Percentiles rank a stretch among this genome's conserved stretches.
Conservation (phyloP, 2,329 filamentous ascomycete genomes). For the Laburnicola sp. region DNA sequence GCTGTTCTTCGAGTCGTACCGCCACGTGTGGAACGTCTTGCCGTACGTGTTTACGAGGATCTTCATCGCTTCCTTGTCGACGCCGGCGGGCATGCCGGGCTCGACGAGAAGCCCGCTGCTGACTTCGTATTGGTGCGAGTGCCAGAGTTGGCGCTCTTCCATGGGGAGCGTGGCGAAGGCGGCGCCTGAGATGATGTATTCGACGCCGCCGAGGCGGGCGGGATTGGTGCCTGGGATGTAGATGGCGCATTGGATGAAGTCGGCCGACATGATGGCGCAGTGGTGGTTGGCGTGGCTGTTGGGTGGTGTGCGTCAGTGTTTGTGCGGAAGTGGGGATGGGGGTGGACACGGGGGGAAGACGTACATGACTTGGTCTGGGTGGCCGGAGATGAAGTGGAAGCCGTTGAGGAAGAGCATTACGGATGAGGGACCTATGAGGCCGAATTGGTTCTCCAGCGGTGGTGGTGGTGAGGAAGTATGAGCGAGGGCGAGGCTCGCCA, state of each 20-base stretch:
- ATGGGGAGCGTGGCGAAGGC: neutral
- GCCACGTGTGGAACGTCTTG: constrained; percentile 4
- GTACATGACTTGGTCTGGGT: neutral
- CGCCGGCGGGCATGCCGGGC: neutral
- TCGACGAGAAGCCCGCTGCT: neutral
- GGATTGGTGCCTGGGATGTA: neutral
- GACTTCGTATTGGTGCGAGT: constrained; percentile 4
- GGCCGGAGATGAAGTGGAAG: constrained; percentile 3
- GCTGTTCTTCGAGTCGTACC: constrained; percentile 1
- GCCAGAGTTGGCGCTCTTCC: neutral
- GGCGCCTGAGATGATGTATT: constrained; percentile 1
- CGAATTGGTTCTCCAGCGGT: neutral
- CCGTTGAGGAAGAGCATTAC: neutral
- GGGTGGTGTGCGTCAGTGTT: too few relatives aligned
- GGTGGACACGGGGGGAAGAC: too few relatives aligned
- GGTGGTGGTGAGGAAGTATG: neutral
- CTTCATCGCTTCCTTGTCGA: constrained; percentile 3
- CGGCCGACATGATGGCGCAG: constrained; percentile 1
- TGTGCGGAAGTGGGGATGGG: too few relatives aligned
- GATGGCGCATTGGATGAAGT: constrained; percentile 2
- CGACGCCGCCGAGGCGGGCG: neutral
- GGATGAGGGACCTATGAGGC: neutral
- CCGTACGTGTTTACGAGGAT: constrained; percentile 2
- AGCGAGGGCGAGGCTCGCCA: neutral
- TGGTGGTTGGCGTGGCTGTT: neutral